Conservation (phyloP, 495 filamentous ascomycete species). For the Bacidia rubella region DNA sequence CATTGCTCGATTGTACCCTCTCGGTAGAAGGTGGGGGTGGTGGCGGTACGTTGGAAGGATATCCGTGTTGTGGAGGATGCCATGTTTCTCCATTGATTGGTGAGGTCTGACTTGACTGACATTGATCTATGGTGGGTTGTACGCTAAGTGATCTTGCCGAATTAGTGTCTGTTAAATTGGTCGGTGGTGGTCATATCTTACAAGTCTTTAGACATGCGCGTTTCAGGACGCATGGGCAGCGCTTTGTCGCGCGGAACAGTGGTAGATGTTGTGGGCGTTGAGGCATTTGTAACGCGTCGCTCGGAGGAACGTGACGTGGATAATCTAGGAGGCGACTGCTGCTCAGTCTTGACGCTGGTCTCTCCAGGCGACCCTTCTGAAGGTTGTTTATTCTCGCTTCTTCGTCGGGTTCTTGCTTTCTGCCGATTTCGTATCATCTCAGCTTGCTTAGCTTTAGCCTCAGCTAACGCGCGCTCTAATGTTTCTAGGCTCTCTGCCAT, state of each 20-base stretch:
- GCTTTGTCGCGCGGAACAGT: too few relatives aligned
- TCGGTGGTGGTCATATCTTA: too few relatives aligned
- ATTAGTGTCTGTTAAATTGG: too few relatives aligned
- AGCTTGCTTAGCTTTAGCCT: conserved; percentile 11
- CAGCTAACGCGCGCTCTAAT: conserved; percentile 12
- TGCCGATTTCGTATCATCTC: conserved; percentile 5
- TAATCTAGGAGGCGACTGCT: background rate
- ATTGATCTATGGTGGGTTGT: too few relatives aligned
- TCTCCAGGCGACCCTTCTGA: background rate
- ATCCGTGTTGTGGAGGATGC: background rate
- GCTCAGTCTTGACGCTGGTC: conserved; percentile 4
- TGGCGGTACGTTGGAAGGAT: background rate
- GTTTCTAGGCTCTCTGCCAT: conserved; percentile 6
- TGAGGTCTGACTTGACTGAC: too few relatives aligned
- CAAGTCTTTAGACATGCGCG: too few relatives aligned
- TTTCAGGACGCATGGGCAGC: too few relatives aligned
- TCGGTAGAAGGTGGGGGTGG: background rate
- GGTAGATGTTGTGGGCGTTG: background rate
- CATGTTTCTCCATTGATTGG: background rate
- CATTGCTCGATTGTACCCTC: background rate
- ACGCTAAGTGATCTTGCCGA: too few relatives aligned
- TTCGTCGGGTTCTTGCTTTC: background rate
- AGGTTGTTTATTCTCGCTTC: background rate
- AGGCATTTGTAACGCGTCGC: background rate
- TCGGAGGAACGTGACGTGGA: background rate